Base-by-base conservation (phyloP, 2,329 filamentous ascomycete species). In the Cercospora berteroae region DNA sequence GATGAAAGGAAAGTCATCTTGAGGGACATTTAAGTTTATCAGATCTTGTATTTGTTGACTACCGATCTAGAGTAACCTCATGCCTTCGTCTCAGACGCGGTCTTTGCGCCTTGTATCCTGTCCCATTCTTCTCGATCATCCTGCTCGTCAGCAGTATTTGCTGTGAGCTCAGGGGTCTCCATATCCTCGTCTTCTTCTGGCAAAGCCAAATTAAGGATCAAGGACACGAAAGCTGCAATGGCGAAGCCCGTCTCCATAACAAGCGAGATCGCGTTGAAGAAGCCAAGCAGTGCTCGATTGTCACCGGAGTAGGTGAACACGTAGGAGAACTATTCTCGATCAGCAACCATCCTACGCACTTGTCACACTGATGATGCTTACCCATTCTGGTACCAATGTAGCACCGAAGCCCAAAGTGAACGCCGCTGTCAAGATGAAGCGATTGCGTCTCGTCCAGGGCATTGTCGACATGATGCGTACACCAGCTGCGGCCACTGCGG, bases 341-440 rank as follows among this genome's bases (percentile, higher is more conserved):
- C 29, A 63, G 48, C 48, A 20, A 39, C 18, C 23, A 29, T 29
- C 1, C 7, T 33, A 25, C 25, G n/a, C 23, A 50, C 27, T 20
- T n/a, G 10, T 9, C 5, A 33, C 5, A 6, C 31, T 12, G 12
- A 16, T 36, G 10, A n/a, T 6, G 20, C 61, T 57, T n/a, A 64
- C 61, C 75, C 75, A 77, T 52, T 65, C 77, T 1, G 82, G 81
- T 1, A 83, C 81, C 64, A 84, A 73, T 1, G 80, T 83, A 0
- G 82, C 82, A 58, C 82, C 80, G 70, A 91, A 91, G 33, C 92
- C 92, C 29, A 94, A 81, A 0, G 90, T 85, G 33, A 95, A 81
- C 0, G 89, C 87, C 0, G 90, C 89, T 0, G 92, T 93, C 10
- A 95, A 84, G 74, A 95, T 91, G 80, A 95, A 95, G 25, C 92